These are phyloP conservation scores for Metarhizium humberi DNA, from an alignment of 2,329 filamentous ascomycete genomes.

Conservation along the genomic window DNA sequence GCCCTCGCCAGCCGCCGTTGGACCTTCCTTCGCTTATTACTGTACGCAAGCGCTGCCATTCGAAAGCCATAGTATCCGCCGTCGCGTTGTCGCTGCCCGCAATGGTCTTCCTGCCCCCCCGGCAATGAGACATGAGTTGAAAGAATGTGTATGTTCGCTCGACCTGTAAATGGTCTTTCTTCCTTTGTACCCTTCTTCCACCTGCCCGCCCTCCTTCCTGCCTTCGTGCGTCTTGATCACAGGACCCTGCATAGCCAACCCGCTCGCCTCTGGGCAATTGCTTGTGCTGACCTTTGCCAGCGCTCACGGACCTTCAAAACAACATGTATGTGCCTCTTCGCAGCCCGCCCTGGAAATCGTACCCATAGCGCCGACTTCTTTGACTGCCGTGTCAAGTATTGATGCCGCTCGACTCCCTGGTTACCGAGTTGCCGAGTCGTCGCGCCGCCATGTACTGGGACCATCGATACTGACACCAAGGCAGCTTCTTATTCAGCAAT, in stretches of 20 bases:
- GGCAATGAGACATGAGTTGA: conserved; percentile 29
- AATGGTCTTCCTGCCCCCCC: conserved; percentile 23
- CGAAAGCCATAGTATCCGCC: conserved; percentile 8
- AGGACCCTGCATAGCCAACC: not conserved
- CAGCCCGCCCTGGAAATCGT: not conserved
- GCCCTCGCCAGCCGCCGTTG: not conserved
- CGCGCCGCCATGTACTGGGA: not conserved
- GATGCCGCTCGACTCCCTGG: not conserved
- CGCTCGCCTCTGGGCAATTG: not conserved
- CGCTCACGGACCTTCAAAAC: conserved; percentile 41
- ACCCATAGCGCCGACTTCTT: not conserved
- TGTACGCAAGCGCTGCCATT: not conserved
- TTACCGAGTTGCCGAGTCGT: not conserved
- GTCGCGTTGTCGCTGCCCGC: conserved; percentile 20
- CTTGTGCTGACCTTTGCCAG: conserved; percentile 17
- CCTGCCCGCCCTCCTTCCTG: not conserved
- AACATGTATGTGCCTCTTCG: conserved; percentile 31
- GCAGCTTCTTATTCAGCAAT: conserved; percentile 51
- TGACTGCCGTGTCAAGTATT: not conserved
- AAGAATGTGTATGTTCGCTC: conserved; percentile 31
- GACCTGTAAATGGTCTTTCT: conserved; percentile 5
- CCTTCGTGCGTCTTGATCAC: not conserved
- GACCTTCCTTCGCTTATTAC: not conserved
- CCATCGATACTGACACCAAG: conserved; percentile 4
- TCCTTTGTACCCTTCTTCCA: not conserved